Evolutionary conservation across 352 stramenopile species (phyloP).

Genomic region (Pythium vanterpoolii): DNA sequence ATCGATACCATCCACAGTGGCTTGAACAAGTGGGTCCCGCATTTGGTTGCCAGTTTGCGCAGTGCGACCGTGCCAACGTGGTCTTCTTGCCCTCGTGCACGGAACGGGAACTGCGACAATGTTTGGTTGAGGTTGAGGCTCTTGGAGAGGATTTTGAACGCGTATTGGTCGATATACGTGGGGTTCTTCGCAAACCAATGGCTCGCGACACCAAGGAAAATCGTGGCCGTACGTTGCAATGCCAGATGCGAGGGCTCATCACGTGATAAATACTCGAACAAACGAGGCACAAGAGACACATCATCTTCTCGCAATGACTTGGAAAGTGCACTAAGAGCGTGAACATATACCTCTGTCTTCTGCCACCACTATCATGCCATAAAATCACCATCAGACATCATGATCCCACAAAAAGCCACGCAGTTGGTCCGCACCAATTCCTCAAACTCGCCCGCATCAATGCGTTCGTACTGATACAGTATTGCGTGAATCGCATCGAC

Average conservation of each 20-base stretch:
- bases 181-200: conserved; percentile 77
- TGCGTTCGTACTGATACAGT: conserved; percentile 64
- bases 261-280: conserved; percentile 73
- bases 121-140: conserved; percentile 51
- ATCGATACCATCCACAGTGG: conserved; percentile 67
- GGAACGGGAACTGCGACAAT: conserved; percentile 41
- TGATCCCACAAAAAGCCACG: neutral
- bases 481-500: conserved; percentile 71
- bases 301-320: conserved; percentile 81
- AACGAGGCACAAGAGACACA: conserved; percentile 60
- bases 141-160: conserved; percentile 70
- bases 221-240: conserved; percentile 55
- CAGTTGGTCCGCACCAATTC: conserved; percentile 26
- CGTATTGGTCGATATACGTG: conserved; percentile 44
- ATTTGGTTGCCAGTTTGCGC: conserved; percentile 63
- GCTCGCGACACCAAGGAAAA: conserved; percentile 66
- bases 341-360: conserved; percentile 78
- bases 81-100: conserved; percentile 45
- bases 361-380: conserved; percentile 52
- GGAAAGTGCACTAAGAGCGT: conserved; percentile 73
- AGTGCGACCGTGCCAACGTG: conserved; percentile 69
- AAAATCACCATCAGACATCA: conserved; percentile 2
- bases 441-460: conserved; percentile 31
- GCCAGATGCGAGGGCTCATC: conserved; percentile 59
- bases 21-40: conserved; percentile 63